These are phyloP conservation scores for Saccharomyces pastorianus DNA, from an alignment of 1,139 yeast genomes.

Conservation along the genomic window DNA sequence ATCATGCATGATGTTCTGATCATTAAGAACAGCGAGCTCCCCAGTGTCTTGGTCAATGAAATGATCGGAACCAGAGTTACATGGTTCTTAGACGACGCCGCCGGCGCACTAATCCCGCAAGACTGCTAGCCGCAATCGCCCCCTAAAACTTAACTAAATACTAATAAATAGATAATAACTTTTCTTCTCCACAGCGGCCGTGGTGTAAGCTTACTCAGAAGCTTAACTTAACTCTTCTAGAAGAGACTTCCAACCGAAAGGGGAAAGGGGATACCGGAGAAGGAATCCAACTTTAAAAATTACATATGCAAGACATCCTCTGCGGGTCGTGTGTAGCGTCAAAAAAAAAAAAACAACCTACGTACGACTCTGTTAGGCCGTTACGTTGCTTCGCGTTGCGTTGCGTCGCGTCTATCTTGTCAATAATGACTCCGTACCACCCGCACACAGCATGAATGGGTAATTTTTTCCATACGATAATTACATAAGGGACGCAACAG, in stretches of 20 bases:
- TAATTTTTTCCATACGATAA: no score
- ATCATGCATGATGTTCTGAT: constrained; percentile 63
- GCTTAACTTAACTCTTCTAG: not conserved
- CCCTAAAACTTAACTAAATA: not conserved
- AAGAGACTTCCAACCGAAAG: not conserved
- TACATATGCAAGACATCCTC: not conserved
- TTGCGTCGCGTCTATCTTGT: no score
- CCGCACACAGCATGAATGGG: no score
- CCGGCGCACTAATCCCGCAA: constrained; percentile 36
- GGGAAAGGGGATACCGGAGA: not conserved
- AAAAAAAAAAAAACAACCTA: no score
- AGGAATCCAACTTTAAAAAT: not conserved
- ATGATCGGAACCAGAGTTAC: constrained; percentile 41
- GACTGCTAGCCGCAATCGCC: not conserved
- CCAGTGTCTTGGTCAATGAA: constrained; percentile 65
- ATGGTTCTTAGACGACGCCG: constrained; percentile 79
- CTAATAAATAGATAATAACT: not conserved
- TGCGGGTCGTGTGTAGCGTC: constrained; percentile 20
- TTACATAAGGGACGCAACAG: not conserved
- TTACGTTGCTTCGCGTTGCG: no score
- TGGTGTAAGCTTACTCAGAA: not conserved
- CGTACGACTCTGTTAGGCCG: not conserved
- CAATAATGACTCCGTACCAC: no score
- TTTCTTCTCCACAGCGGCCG: not conserved
- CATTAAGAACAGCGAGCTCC: constrained; percentile 46